Percentiles rank a stretch among this genome's conserved stretches.
These are phyloP conservation scores for Aeschynomene evenia DNA, from an alignment of 306 rosid genomes.

Conservation along the genomic window DNA sequence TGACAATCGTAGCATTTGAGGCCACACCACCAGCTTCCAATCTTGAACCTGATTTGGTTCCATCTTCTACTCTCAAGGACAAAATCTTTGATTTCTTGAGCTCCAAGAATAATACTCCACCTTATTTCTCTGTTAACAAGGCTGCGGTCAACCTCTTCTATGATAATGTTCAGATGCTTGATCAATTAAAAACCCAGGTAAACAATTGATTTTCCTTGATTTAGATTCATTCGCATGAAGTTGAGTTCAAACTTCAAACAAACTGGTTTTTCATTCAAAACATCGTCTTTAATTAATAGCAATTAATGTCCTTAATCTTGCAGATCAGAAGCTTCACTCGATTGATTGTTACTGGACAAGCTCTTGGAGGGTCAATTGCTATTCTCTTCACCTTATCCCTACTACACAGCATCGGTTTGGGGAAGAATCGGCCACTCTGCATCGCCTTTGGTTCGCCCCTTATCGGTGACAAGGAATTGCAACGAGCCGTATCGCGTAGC, in stretches of 20 bases:
- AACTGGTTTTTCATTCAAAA: too few species aligned
- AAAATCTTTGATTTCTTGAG: constrained; percentile 43
- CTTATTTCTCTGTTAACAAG: constrained; percentile 35
- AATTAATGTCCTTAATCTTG: too few species aligned
- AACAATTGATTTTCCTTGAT: too few species aligned
- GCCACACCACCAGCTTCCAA: background rate
- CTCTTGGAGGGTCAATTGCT: constrained; percentile 69
- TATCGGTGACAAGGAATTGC: constrained; percentile 45
- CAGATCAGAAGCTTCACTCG: constrained; percentile 27
- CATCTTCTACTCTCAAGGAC: constrained; percentile 23
- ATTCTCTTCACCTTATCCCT: constrained; percentile 63
- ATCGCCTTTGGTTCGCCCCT: constrained; percentile 80
- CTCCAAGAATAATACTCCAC: constrained; percentile 2
- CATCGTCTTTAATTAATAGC: too few species aligned
- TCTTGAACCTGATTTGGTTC: constrained; percentile 14
- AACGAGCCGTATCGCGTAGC: constrained; percentile 41
- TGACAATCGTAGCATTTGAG: constrained; percentile 41
- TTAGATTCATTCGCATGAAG: too few species aligned
- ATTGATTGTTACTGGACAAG: constrained; percentile 60
- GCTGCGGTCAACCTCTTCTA: constrained; percentile 33
- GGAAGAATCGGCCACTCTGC: constrained; percentile 54
- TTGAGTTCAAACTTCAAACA: too few species aligned
- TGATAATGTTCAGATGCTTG: background rate
- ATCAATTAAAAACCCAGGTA: constrained; percentile 39
- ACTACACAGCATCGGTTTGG: constrained; percentile 35